phyloP scores from a whole-genome alignment of 768 basidiomycete genomes.

The Mycena epipterygia region DNA sequence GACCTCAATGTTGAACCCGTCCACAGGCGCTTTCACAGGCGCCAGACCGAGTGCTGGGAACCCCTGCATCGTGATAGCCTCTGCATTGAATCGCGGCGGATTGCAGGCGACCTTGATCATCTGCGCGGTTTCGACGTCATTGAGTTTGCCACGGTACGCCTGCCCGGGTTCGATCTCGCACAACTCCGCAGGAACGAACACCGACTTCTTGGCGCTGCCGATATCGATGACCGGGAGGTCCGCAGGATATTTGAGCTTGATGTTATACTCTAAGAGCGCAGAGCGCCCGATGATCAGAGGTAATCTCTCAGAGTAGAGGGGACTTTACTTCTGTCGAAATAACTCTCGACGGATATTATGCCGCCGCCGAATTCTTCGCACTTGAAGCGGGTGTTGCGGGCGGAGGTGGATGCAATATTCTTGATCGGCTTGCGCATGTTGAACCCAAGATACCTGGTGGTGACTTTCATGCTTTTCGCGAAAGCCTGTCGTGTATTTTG shows the following conservation, averaged over 20 bases:
- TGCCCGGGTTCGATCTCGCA: constrained; percentile 75
- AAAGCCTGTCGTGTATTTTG: constrained; percentile 47
- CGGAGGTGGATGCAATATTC: constrained; percentile 51
- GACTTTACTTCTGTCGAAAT: constrained; percentile 69
- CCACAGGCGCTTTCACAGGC: constrained; percentile 48
- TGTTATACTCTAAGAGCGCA: constrained; percentile 65
- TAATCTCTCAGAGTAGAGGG: neutral
- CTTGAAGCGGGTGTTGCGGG: constrained; percentile 59
- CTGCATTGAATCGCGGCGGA: constrained; percentile 70
- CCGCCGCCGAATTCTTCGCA: constrained; percentile 68
- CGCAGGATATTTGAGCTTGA: constrained; percentile 35
- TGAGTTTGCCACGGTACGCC: constrained; percentile 71
- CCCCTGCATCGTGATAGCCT: constrained; percentile 69
- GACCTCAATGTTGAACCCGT: constrained; percentile 72
- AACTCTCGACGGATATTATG: constrained; percentile 70
- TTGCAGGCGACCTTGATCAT: constrained; percentile 83
- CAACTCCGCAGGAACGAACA: constrained; percentile 76
- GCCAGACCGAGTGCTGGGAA: constrained; percentile 66
- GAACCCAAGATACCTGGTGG: constrained; percentile 68
- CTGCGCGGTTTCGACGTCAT: constrained; percentile 69
- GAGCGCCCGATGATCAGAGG: neutral
- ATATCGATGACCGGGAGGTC: constrained; percentile 56
- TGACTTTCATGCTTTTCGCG: constrained; percentile 68
- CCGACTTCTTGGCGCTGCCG: constrained; percentile 38
- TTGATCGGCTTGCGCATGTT: constrained; percentile 63